These are phyloP conservation scores for Misopates orontium DNA, from an alignment of 257 asterid species.

Conservation along the genomic window DNA sequence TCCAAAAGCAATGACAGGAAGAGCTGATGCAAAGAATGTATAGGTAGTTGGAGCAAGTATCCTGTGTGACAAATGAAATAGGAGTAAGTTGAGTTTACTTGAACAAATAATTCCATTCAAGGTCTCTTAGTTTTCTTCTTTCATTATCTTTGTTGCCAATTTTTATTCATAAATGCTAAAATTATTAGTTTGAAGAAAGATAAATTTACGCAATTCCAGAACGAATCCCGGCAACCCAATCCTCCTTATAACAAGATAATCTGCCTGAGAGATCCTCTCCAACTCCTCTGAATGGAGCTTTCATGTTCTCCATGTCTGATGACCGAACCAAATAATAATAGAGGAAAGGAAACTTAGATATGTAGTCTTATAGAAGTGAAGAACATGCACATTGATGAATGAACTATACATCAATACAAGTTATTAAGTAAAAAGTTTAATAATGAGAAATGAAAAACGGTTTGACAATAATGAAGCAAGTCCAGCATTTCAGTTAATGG, in stretches of 20 bases:
- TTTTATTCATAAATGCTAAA: no score
- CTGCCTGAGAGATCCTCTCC: slow-evolving; percentile 43
- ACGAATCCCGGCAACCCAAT: slow-evolving; percentile 48
- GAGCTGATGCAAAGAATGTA: slow-evolving; percentile 62
- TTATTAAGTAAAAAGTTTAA: no score
- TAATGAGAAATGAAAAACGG: no score
- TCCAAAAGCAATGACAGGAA: slow-evolving; percentile 70
- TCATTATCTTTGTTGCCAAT: not conserved
- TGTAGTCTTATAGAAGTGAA: no score
- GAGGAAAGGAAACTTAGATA: no score
- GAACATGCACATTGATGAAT: no score
- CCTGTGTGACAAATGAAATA: slow-evolving; percentile 26
- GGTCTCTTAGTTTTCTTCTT: not conserved
- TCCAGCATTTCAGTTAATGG: no score
- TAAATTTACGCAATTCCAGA: slow-evolving; percentile 39
- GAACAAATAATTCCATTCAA: no score
- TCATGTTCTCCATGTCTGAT: slow-evolving; percentile 15
- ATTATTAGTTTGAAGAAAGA: no score
- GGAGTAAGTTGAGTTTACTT: no score
- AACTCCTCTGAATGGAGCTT: slow-evolving; percentile 45
- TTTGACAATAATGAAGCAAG: no score
- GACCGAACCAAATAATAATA: not conserved
- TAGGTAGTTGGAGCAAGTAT: slow-evolving; percentile 63
- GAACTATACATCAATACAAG: no score
- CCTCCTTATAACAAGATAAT: slow-evolving; percentile 47